Conservation (phyloP, 805 yeast genomes). For the Cyberlindnera xylosilytica region DNA sequence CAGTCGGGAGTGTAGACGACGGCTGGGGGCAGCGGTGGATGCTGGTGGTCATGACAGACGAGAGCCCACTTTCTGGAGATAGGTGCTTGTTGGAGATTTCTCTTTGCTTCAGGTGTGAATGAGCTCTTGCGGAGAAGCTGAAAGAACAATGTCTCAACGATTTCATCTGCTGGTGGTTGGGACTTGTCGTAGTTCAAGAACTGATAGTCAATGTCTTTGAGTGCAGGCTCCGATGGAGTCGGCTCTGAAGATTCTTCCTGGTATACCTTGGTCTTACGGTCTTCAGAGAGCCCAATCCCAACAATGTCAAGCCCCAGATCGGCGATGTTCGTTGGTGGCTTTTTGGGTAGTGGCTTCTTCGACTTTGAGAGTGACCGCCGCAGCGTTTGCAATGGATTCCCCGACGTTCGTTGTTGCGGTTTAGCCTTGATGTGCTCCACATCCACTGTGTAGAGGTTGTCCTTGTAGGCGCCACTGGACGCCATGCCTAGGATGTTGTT, state of each 20-base stretch:
- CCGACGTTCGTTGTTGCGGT: background rate
- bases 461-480: slow-evolving; percentile 5
- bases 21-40: background rate
- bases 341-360: slow-evolving; percentile 5
- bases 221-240: background rate
- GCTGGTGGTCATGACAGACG: slow-evolving; percentile 26
- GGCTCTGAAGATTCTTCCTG: slow-evolving; percentile 1
- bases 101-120: slow-evolving; percentile 22
- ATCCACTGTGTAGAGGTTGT: slow-evolving; percentile 5
- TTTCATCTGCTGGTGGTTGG: slow-evolving; percentile 28
- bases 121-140: slow-evolving; percentile 20
- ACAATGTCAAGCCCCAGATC: slow-evolving; percentile 25
- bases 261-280: slow-evolving; percentile 4
- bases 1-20: slow-evolving; percentile 16
- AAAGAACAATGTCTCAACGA: slow-evolving; percentile 21
- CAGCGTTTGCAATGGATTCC: slow-evolving; percentile 8
- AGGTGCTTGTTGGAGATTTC: slow-evolving; percentile 17
- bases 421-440: slow-evolving; percentile 1
- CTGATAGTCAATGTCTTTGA: slow-evolving; percentile 19
- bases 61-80: slow-evolving; percentile 26
- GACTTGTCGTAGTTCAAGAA: slow-evolving; percentile 26
- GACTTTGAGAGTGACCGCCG: slow-evolving; percentile 4
- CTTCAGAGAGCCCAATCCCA: slow-evolving; percentile 19
- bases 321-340: slow-evolving; percentile 9
- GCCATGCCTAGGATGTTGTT: slow-evolving; percentile 12